Base-by-base conservation (phyloP, 768 basidiomycete genomes). In the Mycena vitilis region DNA sequence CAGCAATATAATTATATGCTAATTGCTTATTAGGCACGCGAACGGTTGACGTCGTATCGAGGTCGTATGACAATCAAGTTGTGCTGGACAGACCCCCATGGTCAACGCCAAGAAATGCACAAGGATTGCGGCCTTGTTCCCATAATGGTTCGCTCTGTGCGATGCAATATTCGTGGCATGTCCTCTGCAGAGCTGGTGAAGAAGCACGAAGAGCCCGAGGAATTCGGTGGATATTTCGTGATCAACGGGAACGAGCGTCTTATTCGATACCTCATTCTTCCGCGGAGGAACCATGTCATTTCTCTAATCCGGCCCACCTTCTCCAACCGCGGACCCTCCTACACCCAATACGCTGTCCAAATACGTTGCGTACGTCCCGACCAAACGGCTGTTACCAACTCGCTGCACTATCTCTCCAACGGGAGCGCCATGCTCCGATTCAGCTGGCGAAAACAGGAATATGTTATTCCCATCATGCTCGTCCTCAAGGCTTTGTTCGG, bases 161-260 rank as follows among this genome's bases (percentile, higher is more conserved):
- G 97, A 66, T 99, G 98, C 77, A 98, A 98, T 79, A 80, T 99
- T n/a, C 90, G 91, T 52, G 86, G 86, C 40, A 86, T 98, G 79
- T 88, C 95, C 2, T 93, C 97, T 11, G 87, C 92, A 11, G 92
- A 95, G 53, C 90, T 99, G 52, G 95, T 99, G 63, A 82, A 84
- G 63, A 91, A 91, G 69, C 93, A 97, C 77, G 98, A 99, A 85
- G 98, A 99, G 75, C 91, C 98, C 1, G 95, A 98, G 81, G 98
- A 99, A 79, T 98, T 98, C 75, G 98, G 98, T 60, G 98, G 97
- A 36, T 99, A 99, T 81, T 99, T 99, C 77, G 88, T 99, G 76
- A 90, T 99, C 79, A 99, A 99, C 78, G 98, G 98, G 69, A 99
- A 98, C 81, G 98, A 99, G 81, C 95, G 96, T 81, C 89, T 99